Conservation (phyloP, 2,329 filamentous ascomycete species). For the Dothiorella sarmentorum region DNA sequence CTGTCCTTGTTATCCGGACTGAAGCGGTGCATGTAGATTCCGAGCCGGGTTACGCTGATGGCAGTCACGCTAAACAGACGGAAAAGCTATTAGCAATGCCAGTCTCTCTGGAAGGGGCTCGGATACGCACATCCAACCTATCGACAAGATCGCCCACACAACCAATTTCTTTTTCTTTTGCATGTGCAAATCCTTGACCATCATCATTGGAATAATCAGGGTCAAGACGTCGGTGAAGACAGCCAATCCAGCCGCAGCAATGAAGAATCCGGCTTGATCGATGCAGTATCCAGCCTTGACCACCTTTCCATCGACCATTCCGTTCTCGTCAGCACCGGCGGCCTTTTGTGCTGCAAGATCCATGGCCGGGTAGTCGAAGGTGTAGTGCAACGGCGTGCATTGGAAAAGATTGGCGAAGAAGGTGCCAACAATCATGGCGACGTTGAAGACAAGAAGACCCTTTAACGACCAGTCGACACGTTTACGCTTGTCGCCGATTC, state of each 20-base stretch:
- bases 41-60: conserved; percentile 37
- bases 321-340: conserved; percentile 24
- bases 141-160: conserved; percentile 32
- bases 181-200: conserved; percentile 45
- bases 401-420: conserved; percentile 36
- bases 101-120: not conserved
- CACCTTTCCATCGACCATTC: conserved; percentile 27
- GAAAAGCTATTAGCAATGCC: not conserved
- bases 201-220: conserved; percentile 41
- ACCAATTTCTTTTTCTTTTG: conserved; percentile 35
- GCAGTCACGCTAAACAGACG: conserved; percentile 31
- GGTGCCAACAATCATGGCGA: conserved; percentile 33
- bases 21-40: conserved; percentile 40
- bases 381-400: conserved; percentile 33
- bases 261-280: conserved; percentile 32
- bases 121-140: conserved; percentile 32
- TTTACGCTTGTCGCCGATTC: conserved; percentile 33
- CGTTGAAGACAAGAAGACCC: conserved; percentile 34
- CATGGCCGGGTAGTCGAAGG: conserved; percentile 30
- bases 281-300: conserved; percentile 33
- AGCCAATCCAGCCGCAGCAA: conserved; percentile 32
- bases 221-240: conserved; percentile 41
- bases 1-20: conserved; percentile 31
- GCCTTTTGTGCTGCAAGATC: conserved; percentile 1
- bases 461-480: conserved; percentile 32